Evolutionary conservation across 1,284 basidiomycete species (phyloP).

Genomic region (Tilletia setariae): DNA sequence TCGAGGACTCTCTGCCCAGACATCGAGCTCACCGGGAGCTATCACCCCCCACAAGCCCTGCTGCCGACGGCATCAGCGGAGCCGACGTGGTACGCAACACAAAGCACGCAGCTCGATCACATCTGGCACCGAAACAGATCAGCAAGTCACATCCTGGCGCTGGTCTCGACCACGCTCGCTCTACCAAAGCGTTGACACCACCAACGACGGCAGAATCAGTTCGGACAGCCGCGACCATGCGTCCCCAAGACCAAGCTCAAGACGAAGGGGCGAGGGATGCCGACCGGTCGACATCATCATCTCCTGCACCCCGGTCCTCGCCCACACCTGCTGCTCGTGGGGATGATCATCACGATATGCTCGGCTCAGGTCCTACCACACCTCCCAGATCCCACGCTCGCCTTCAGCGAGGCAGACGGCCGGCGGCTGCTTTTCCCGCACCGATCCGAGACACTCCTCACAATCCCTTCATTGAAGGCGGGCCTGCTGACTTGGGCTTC

Average conservation of each 20-base stretch:
- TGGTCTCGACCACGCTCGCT: background rate
- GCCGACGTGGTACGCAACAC: too few species aligned
- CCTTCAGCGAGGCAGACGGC: background rate
- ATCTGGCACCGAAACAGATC: too few species aligned
- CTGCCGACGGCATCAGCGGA: background rate
- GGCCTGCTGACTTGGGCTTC: conserved; percentile 45
- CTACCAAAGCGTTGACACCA: background rate
- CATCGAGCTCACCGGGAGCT: conserved; percentile 1
- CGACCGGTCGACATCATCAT: background rate
- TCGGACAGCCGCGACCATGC: background rate
- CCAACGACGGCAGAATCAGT: background rate
- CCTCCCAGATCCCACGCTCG: background rate
- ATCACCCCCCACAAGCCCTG: conserved; percentile 8
- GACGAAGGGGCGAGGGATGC: background rate
- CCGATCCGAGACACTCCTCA: conserved; percentile 41
- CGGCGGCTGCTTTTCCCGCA: background rate
- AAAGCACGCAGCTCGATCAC: too few species aligned
- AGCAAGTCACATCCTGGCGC: too few species aligned
- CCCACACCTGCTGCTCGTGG: background rate
- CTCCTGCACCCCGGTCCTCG: background rate
- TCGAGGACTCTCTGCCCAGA: background rate
- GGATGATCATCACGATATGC: background rate
- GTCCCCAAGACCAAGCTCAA: background rate
- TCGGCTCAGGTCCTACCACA: background rate
- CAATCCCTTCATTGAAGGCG: conserved; percentile 51